Base-by-base conservation (phyloP, 106 monocot genomes). In the Dendrobium nobile region DNA sequence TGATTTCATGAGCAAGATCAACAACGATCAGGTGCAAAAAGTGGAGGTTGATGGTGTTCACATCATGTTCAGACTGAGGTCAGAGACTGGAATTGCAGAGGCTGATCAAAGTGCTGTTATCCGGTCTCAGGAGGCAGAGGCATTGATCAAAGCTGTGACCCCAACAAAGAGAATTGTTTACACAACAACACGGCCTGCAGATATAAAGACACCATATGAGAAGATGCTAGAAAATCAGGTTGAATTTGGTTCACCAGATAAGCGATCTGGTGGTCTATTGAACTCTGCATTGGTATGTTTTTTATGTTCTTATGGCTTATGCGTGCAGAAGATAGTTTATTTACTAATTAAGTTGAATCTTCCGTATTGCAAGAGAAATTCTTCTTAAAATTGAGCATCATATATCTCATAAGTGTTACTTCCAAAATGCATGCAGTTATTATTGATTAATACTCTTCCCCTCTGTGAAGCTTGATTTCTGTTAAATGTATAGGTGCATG, bases 21-120 rank as follows among this genome's bases (percentile, higher is more conserved):
- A 85, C 78, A 89, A 82, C 54, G 85, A 95, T 28, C 92, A 91
- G 82, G 92, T 99, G 78, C 89, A 88, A 67, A 99, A 95, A 85
- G 98, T 95, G 37, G 98, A 99, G 94, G 91, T 99, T 16, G 98
- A 99, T 74, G 98, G 98, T 16, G 93, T 95, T 28, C 88, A 95
- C 41, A 99, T 99, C 47, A 83, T 92, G 89, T 99, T 99, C 77
- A 87, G 82, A 48, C 24, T 95, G 84, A 90, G 86, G 59, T 64
- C 82, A 42, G 89, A 91, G 6, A 67, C 68, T 17, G 80, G 2
- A 42, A 73, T 45, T 4, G 68, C 24, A 1, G 88, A 88, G 61
- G 80, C 83, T 28, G 93, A 87, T 72, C 68, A 58, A 9, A 80
- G 24, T 5, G 83, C 37, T 41, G 82, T 28, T 65, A 75, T 26